Evolutionary conservation across 2,329 filamentous ascomycete species (phyloP).

Genomic region (Alternaria incomplexa): DNA sequence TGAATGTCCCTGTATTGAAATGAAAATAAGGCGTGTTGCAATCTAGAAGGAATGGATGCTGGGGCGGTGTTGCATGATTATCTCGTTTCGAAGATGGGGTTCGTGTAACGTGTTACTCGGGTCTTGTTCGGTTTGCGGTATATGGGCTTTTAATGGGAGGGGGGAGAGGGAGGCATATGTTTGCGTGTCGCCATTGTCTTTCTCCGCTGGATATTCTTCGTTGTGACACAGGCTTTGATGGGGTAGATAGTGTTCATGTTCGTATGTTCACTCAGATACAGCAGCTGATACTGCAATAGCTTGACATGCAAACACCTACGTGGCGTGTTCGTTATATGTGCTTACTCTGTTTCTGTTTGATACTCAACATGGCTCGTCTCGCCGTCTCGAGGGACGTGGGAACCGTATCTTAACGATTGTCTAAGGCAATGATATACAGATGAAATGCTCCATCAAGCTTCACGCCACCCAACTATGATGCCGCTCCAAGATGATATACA

Average conservation of each 20-base stretch:
- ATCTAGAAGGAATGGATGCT: neutral
- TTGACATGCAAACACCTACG: no score
- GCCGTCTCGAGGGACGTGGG: neutral
- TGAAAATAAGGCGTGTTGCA: neutral
- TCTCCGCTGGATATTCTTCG: neutral
- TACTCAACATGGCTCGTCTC: neutral
- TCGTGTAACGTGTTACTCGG: neutral
- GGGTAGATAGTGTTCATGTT: neutral
- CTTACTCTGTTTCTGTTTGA: neutral
- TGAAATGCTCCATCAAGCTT: neutral
- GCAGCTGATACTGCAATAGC: neutral
- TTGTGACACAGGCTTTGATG: neutral
- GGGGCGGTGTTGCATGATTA: neutral
- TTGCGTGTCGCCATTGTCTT: neutral
- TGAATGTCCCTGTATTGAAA: neutral
- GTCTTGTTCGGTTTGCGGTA: neutral
- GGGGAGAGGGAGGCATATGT: neutral
- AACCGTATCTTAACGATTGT: neutral
- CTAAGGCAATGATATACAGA: neutral
- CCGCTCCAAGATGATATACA: neutral
- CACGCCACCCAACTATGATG: neutral
- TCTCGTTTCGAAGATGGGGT: neutral
- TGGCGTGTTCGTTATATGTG: neutral
- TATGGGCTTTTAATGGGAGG: neutral
- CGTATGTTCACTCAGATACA: neutral